Evolutionary conservation across 805 yeast species (phyloP).

Genomic region (Kodamaea neixiangensis): DNA sequence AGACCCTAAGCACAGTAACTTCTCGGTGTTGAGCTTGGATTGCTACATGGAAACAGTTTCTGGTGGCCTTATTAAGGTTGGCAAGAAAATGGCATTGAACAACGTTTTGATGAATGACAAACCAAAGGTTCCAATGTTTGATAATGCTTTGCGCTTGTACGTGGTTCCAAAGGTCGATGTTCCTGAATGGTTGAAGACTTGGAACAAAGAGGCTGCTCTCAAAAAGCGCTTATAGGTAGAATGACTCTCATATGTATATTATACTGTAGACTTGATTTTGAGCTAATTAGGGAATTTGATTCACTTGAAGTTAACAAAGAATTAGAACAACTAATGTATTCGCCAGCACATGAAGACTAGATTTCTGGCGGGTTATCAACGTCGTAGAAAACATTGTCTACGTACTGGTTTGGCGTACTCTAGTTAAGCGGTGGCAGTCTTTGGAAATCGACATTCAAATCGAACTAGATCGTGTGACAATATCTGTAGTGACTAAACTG

Average conservation of each 20-base stretch:
- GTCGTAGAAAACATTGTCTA: too few species aligned
- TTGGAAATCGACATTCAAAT: too few species aligned
- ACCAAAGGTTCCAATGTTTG: constrained; percentile 77
- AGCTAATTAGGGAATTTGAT: too few species aligned
- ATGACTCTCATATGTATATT: background rate
- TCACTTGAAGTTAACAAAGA: too few species aligned
- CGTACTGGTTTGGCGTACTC: too few species aligned
- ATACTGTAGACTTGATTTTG: too few species aligned
- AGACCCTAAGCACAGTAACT: constrained; percentile 60
- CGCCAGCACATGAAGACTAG: too few species aligned
- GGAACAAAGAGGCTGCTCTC: constrained; percentile 67
- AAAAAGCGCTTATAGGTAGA: background rate
- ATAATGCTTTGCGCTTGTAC: constrained; percentile 67
- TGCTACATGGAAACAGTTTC: constrained; percentile 78
- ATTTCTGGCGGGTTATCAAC: too few species aligned
- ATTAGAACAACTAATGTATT: too few species aligned
- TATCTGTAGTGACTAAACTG: too few species aligned
- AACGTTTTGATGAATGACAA: constrained; percentile 60
- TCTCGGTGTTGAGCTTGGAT: constrained; percentile 59
- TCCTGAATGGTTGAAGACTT: constrained; percentile 60
- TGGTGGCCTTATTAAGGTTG: constrained; percentile 86
- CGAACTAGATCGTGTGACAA: too few species aligned
- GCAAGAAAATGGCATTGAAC: constrained; percentile 69
- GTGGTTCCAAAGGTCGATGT: constrained; percentile 76
- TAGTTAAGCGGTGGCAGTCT: too few species aligned